These are phyloP conservation scores for Entomophthora muscae DNA, from an alignment of 371 early-diverging fungal species.

Conservation along the genomic window DNA sequence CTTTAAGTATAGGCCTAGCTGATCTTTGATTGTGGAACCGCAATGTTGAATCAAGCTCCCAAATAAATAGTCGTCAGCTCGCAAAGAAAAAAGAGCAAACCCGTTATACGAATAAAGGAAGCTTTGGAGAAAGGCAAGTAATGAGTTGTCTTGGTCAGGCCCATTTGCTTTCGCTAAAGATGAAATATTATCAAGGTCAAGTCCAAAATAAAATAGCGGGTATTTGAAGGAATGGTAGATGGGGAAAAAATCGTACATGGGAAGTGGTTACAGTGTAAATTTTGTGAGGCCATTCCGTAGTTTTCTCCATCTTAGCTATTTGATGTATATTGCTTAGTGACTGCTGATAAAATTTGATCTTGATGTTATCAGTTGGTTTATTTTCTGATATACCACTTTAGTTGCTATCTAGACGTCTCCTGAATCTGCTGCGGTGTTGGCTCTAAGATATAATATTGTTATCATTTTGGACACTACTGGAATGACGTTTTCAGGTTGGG, in stretches of 20 bases:
- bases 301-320: background rate
- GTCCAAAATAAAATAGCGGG: conserved; percentile 4
- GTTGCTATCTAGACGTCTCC: too few relatives aligned
- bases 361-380: too few relatives aligned
- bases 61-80: background rate
- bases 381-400: too few relatives aligned
- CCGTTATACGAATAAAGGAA: background rate
- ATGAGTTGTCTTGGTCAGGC: background rate
- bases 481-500: too few relatives aligned
- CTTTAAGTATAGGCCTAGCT: background rate
- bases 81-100: background rate
- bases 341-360: background rate
- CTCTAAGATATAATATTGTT: too few relatives aligned
- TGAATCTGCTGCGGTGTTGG: too few relatives aligned
- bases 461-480: too few relatives aligned
- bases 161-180: background rate
- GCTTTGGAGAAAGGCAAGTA: background rate
- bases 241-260: background rate
- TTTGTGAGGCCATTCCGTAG: background rate
- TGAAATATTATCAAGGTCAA: conserved; percentile 7
- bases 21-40: background rate
- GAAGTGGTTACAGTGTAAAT: background rate
- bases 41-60: background rate
- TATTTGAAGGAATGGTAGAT: conserved; percentile 6
- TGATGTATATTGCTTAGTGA: background rate